phyloP scores from a whole-genome alignment of 257 asterid genomes.

The Anisodus tanguticus region DNA sequence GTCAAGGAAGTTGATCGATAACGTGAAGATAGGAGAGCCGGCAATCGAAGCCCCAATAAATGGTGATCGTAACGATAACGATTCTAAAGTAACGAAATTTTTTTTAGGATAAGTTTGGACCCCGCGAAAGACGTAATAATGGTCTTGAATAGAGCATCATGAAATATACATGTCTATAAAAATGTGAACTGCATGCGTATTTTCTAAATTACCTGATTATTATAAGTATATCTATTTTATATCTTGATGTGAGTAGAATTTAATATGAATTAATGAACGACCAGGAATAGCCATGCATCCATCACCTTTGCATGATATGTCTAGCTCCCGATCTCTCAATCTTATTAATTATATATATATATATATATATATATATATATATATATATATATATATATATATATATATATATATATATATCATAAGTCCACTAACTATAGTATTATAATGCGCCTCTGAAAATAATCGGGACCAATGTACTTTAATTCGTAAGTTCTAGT shows the following conservation, averaged over 20 bases:
- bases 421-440: not conserved
- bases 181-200: not conserved
- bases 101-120: not conserved
- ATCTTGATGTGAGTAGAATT: no score
- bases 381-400: not conserved
- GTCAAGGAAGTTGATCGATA: no score
- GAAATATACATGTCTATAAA: not conserved
- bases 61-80: no score
- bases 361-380: no score
- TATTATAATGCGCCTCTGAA: not conserved
- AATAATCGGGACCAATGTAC: constrained; percentile 21
- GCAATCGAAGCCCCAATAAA: no score
- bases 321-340: not conserved
- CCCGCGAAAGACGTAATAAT: not conserved
- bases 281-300: not conserved
- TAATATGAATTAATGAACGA: not conserved
- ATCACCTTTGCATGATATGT: not conserved
- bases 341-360: not conserved
- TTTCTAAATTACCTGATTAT: no score
- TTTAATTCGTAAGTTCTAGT: not conserved
- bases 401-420: not conserved
- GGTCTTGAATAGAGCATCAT: not conserved
- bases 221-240: no score
- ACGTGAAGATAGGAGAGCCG: no score
- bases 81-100: no score